Evolutionary conservation across 2,329 filamentous ascomycete species (phyloP).

Genomic region (Pseudocercospora fijiensis): DNA sequence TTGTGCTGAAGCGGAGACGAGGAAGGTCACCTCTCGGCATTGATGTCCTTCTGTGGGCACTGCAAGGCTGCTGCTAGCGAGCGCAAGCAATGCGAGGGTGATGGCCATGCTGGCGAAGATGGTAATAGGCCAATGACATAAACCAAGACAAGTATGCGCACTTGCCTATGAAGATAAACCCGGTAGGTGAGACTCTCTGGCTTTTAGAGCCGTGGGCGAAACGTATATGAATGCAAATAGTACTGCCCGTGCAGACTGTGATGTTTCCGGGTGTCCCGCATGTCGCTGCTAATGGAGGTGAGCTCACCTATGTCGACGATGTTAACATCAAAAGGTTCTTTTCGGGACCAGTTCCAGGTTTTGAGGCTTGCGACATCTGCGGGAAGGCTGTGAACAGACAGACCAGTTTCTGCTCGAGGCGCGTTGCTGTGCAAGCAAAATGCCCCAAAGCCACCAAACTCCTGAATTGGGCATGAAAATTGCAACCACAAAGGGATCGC

Average conservation of each 20-base stretch:
- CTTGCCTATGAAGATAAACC: background rate
- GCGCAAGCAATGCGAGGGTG: background rate
- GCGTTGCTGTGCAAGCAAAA: too few relatives aligned
- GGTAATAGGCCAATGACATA: background rate
- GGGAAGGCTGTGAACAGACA: too few relatives aligned
- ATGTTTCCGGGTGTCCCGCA: background rate
- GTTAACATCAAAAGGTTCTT: too few relatives aligned
- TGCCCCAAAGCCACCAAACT: too few relatives aligned
- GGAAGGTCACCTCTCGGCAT: slow-evolving; percentile 17
- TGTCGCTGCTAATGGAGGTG: background rate
- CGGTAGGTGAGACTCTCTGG: background rate
- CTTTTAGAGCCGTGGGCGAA: background rate
- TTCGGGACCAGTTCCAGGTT: too few relatives aligned
- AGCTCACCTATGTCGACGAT: too few relatives aligned
- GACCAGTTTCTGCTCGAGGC: too few relatives aligned
- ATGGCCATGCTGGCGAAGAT: background rate
- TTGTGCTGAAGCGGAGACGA: slow-evolving; percentile 13
- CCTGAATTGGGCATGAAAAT: too few relatives aligned
- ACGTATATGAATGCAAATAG: too few relatives aligned
- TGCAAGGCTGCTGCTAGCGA: background rate
- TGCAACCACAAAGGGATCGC: too few relatives aligned
- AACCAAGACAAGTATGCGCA: background rate
- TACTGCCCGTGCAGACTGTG: background rate
- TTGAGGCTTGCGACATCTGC: too few relatives aligned
- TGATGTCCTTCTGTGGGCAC: background rate